Percentiles rank a stretch among this genome's conserved stretches.
Conservation (phyloP, 495 filamentous ascomycete species). For the Talaromyces liani region DNA sequence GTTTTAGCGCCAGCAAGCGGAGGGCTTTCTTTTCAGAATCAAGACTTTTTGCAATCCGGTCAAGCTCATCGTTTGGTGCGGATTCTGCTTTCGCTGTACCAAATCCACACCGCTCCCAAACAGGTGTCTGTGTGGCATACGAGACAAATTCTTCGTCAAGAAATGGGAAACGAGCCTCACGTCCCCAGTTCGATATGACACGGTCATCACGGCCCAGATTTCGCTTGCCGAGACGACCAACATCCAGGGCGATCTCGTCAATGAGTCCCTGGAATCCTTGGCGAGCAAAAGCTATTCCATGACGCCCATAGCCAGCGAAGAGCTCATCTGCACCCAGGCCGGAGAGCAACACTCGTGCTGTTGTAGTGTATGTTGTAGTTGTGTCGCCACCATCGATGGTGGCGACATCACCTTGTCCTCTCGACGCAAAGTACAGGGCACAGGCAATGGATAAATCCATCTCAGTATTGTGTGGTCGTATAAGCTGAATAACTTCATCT, state of each 20-base stretch:
- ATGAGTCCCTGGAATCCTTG: conserved; percentile 62
- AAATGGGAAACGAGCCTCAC: conserved; percentile 87
- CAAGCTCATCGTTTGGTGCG: conserved; percentile 5
- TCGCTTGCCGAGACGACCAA: conserved; percentile 77
- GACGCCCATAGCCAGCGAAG: conserved; percentile 86
- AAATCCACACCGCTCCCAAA: conserved; percentile 85
- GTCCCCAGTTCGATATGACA: conserved; percentile 81
- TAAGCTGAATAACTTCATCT: conserved; percentile 60
- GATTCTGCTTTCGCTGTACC: conserved; percentile 7
- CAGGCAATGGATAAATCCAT: conserved; percentile 98
- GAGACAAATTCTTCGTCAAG: conserved; percentile 78
- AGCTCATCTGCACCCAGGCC: conserved; percentile 95
- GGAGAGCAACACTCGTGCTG: conserved; percentile 78
- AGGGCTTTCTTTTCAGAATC: conserved; percentile 78
- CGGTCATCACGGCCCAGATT: conserved; percentile 94
- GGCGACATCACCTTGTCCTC: conserved; percentile 56
- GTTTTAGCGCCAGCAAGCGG: conserved; percentile 64
- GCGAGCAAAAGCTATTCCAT: conserved; percentile 65
- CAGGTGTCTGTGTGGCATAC: conserved; percentile 66
- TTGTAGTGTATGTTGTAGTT: conserved; percentile 48
- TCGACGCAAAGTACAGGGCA: conserved; percentile 88
- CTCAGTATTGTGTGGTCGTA: conserved; percentile 90
- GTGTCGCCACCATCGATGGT: background rate
- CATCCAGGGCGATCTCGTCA: conserved; percentile 79
- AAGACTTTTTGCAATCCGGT: conserved; percentile 22